Conservation (phyloP, 495 filamentous ascomycete species). For the Penicillium cosmopolitanum region DNA sequence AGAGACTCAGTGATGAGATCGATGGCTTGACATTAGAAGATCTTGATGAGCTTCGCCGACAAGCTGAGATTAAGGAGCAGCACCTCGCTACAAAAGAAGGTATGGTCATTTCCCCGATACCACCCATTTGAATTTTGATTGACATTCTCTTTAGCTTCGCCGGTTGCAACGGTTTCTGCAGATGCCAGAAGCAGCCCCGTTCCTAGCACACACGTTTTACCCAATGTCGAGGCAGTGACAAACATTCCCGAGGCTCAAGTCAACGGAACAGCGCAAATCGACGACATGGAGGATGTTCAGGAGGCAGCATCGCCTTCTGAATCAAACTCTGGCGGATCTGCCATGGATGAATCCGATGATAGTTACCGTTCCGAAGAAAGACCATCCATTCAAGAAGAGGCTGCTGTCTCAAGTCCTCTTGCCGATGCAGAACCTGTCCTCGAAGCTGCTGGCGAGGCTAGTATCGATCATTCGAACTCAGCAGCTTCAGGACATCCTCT, state of each 20-base stretch:
- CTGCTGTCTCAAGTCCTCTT: not conserved
- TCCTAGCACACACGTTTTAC: not conserved
- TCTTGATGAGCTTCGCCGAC: slow-evolving; percentile 43
- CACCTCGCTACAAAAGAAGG: slow-evolving; percentile 31
- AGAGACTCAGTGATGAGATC: slow-evolving; percentile 52
- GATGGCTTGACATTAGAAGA: slow-evolving; percentile 45
- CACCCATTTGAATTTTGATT: not conserved
- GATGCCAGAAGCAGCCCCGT: not conserved
- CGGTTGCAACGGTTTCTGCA: not conserved
- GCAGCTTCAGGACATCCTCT: not conserved
- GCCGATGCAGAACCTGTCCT: not conserved
- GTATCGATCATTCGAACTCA: not conserved
- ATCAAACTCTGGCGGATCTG: slow-evolving; percentile 41
- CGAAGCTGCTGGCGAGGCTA: not conserved
- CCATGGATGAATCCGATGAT: slow-evolving; percentile 43
- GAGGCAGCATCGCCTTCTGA: slow-evolving; percentile 16
- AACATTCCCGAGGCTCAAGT: not conserved
- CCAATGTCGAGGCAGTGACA: not conserved
- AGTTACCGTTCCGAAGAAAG: not conserved
- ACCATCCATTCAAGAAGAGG: not conserved
- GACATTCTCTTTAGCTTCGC: not conserved
- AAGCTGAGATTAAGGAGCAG: slow-evolving; percentile 29
- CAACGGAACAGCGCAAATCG: not conserved
- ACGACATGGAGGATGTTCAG: not conserved
- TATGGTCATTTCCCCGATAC: slow-evolving; percentile 7